A percentile compares a stretch with the other conserved stretches of the same genome.
Conservation (phyloP, 345 rosid species). For the Pelargonium nanum region DNA sequence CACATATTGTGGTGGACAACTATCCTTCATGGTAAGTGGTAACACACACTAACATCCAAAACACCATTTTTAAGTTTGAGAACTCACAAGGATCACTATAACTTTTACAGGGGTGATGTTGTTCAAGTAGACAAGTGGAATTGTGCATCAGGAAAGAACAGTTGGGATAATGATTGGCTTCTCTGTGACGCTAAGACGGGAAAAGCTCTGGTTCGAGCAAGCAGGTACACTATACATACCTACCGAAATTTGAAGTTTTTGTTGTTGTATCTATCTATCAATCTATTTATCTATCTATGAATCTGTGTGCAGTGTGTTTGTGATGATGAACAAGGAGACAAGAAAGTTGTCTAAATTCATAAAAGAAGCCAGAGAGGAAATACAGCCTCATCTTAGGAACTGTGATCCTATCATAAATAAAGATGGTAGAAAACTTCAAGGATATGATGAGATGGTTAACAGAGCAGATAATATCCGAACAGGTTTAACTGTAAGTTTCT, state of each 20-base stretch:
- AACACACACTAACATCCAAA: not conserved
- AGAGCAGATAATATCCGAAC: slow-evolving; percentile 8
- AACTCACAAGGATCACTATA: not conserved
- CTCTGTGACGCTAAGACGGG: slow-evolving; percentile 13
- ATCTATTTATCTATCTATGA: too few species aligned
- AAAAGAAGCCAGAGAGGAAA: slow-evolving; percentile 11
- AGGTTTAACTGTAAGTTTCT: slow-evolving; percentile 4
- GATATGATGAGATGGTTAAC: slow-evolving; percentile 5
- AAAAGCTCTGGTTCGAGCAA: slow-evolving; percentile 9
- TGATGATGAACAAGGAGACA: slow-evolving; percentile 24
- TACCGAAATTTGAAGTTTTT: too few species aligned
- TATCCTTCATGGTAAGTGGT: slow-evolving; percentile 22
- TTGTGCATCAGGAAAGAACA: slow-evolving; percentile 12
- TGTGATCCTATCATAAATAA: slow-evolving; percentile 5
- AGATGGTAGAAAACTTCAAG: not conserved
- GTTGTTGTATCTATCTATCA: too few species aligned
- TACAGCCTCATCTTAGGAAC: slow-evolving; percentile 5
- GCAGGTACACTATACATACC: too few species aligned
- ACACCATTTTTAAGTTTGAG: not conserved
- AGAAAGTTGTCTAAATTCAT: slow-evolving; percentile 13
- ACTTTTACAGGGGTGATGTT: slow-evolving; percentile 15
- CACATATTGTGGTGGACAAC: slow-evolving; percentile 8
- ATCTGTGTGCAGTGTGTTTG: slow-evolving; percentile 4
- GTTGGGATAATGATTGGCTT: slow-evolving; percentile 10
- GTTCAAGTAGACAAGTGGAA: slow-evolving; percentile 18